Conservation (phyloP, 1,284 basidiomycete species). For the Ganoderma multipileum region DNA sequence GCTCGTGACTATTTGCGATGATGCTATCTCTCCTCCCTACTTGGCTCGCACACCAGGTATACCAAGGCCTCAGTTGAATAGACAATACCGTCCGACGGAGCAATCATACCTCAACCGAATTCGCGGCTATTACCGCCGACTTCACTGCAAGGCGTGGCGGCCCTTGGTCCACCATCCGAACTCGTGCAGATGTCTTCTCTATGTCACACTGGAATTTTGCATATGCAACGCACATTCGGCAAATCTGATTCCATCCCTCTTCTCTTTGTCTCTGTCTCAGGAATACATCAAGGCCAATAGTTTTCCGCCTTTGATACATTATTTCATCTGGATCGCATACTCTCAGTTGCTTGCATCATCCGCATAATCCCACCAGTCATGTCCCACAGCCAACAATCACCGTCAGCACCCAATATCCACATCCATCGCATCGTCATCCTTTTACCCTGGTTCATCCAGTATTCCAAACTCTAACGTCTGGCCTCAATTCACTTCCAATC, state of each 20-base stretch:
- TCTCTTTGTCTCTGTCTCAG: constrained; percentile 8
- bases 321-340: constrained; percentile 11
- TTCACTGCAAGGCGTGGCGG: neutral
- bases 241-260: neutral
- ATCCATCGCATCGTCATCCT: constrained; percentile 10
- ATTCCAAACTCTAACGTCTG: constrained; percentile 9
- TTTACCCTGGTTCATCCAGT: neutral
- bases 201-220: constrained; percentile 9
- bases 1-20: constrained; percentile 4
- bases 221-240: constrained; percentile 2
- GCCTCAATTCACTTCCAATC: constrained; percentile 3
- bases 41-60: neutral
- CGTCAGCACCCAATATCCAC: neutral
- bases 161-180: neutral
- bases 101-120: neutral
- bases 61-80: neutral
- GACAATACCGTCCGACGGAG: neutral
- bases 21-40: neutral
- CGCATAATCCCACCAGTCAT: constrained; percentile 14
- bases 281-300: constrained; percentile 31
- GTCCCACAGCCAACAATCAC: constrained; percentile 1
- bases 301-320: constrained; percentile 30
- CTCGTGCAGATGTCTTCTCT: constrained; percentile 4
- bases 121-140: neutral
- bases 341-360: constrained; percentile 12